phyloP scores from a whole-genome alignment of 2,329 filamentous ascomycete genomes.

The Neofusicoccum cordaticola region DNA sequence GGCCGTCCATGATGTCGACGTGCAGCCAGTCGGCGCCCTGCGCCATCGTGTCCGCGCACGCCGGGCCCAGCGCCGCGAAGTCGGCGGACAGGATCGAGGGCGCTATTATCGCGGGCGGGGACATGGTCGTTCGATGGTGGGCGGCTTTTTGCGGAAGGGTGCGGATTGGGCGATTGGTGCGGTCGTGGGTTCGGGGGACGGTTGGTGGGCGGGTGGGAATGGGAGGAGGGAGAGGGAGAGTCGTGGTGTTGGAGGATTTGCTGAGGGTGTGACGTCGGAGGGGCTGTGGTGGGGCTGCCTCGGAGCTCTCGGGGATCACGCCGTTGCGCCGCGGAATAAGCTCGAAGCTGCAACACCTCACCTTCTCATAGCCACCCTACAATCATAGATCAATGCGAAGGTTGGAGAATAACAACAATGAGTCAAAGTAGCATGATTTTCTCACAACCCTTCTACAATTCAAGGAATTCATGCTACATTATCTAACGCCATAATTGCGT shows the following conservation, averaged over 20 bases:
- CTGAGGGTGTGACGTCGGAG: conserved; percentile 13
- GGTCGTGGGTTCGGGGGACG: too few relatives aligned
- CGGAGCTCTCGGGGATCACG: neutral
- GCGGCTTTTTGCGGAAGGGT: neutral
- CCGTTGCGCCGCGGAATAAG: neutral
- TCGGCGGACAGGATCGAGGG: conserved; percentile 98
- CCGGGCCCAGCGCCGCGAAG: conserved; percentile 83
- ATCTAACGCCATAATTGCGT: too few relatives aligned
- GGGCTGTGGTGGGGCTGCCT: conserved; percentile 9
- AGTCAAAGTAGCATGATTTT: too few relatives aligned
- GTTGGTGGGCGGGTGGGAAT: neutral
- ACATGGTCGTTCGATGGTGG: conserved; percentile 47
- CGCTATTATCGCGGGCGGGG: conserved; percentile 88
- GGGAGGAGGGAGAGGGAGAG: too few relatives aligned
- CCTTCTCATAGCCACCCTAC: neutral
- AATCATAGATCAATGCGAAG: too few relatives aligned
- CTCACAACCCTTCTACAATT: too few relatives aligned
- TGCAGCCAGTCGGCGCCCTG: conserved; percentile 65
- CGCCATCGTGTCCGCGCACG: conserved; percentile 80
- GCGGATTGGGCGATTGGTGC: neutral
- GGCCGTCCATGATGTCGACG: conserved; percentile 72
- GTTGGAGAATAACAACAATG: too few relatives aligned
- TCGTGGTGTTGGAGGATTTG: neutral
- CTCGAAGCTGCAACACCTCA: neutral
- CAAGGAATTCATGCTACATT: too few relatives aligned